phyloP scores from a whole-genome alignment of 495 filamentous ascomycete species.

The Penicillium longicatenatum region DNA sequence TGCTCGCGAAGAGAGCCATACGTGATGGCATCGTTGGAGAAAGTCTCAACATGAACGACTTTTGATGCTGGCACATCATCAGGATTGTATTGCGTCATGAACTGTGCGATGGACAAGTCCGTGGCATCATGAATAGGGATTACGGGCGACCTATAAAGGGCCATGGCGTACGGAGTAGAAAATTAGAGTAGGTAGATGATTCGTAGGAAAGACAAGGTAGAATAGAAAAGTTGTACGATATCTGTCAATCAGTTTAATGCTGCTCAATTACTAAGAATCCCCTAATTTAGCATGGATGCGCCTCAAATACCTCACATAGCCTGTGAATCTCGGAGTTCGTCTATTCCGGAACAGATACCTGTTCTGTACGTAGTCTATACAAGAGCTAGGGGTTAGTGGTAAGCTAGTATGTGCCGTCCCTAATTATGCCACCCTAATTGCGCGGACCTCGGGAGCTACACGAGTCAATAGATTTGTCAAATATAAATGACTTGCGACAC shows the following conservation, averaged over 20 bases:
- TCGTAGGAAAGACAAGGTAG: too few species aligned
- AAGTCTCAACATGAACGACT: constrained; percentile 18
- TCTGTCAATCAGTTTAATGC: too few species aligned
- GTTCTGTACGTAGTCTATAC: neutral
- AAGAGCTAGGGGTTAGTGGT: neutral
- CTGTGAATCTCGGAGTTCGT: neutral
- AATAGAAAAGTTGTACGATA: too few species aligned
- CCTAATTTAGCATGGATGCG: neutral
- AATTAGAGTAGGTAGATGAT: too few species aligned
- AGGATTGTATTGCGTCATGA: constrained; percentile 25
- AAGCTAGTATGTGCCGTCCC: neutral
- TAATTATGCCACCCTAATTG: too few species aligned
- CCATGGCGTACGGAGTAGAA: neutral
- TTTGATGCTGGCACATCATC: constrained; percentile 19
- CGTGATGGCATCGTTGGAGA: constrained; percentile 17
- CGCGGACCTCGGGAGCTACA: too few species aligned
- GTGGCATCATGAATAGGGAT: constrained; percentile 17
- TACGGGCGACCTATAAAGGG: constrained; percentile 10
- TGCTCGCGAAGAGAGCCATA: constrained; percentile 17
- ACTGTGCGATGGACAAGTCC: constrained; percentile 19
- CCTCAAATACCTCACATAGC: neutral
- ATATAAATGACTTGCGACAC: too few species aligned
- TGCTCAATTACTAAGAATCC: neutral
- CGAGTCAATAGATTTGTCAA: too few species aligned
- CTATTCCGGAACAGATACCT: neutral